Base-by-base conservation (phyloP, 108 stramenopile genomes). In the Chaetoceros muelleri region DNA sequence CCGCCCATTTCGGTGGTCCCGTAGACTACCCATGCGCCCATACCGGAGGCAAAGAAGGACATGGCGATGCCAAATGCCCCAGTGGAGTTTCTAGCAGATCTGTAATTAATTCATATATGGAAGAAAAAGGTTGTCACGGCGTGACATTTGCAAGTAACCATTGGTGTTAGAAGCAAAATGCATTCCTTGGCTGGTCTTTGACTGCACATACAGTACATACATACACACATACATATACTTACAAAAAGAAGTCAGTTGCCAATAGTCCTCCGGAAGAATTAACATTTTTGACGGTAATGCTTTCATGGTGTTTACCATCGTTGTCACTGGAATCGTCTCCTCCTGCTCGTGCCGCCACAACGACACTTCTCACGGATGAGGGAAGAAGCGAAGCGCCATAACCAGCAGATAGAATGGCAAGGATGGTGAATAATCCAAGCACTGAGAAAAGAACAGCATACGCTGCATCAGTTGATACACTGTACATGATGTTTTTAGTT, bases 21-120 rank as follows among this genome's bases (percentile, higher is more conserved):
- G 62, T 84, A 84, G 46, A 84, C 76, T 10, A 84, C 72, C 85
- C 85, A 87, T 30, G 82, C 82, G 23, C 81, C 77, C 85, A 87
- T 87, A 23, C 80, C 80, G 45, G 65, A 65, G 0, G 85, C 85
- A 51, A 87, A 87, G 70, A 74, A 87, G 53, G 58, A 62, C 45
- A 87, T 54, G 30, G 78, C 85, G 46, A 87, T 72, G 59, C 74
- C 26, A 52, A 44, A 56, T 1, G 72, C 52, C 31, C 54, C 31
- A 25, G 80, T 75, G 40, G 74, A 73, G 55, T 77, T 69, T 34
- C 84, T 67, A 3, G 84, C 84, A 48, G 76, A 61, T 55, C 72
- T 61, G 68, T 72, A 73, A 52, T 17, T 17, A 40, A 20, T 24
- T 22, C 55, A 27, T 21, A 19, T 3, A 19, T 27, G 53, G 53